Conservation (phyloP, 106 monocot species). For the Dioscorea zingiberensis region DNA sequence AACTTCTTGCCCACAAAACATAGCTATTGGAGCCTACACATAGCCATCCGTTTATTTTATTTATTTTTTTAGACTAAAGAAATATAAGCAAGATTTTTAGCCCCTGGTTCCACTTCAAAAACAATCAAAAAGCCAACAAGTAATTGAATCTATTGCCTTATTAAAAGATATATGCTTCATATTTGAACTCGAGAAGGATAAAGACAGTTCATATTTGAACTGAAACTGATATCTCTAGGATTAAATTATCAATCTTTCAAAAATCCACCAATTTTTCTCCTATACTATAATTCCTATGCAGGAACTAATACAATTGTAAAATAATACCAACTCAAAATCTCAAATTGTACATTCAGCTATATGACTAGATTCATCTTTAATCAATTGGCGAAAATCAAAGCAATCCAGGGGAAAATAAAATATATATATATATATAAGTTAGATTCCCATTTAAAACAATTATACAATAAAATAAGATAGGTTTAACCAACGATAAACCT, state of each 20-base stretch:
- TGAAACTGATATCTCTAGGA: not conserved
- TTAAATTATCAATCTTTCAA: not conserved
- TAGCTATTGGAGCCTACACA: constrained; percentile 80
- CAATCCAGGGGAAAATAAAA: too few relatives aligned
- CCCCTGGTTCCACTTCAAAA: not conserved
- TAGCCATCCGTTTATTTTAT: constrained; percentile 54
- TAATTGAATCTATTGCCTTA: not conserved
- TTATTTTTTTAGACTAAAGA: constrained; percentile 22
- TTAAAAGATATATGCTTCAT: not conserved
- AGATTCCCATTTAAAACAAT: too few relatives aligned
- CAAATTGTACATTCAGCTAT: too few relatives aligned
- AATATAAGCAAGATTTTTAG: constrained; percentile 8
- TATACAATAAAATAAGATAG: too few relatives aligned
- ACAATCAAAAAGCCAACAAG: not conserved
- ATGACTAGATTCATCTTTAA: too few relatives aligned
- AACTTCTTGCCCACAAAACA: constrained; percentile 87
- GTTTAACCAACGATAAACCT: too few relatives aligned
- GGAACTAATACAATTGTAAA: too few relatives aligned
- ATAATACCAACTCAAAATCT: too few relatives aligned
- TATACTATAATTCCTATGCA: too few relatives aligned
- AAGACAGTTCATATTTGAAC: not conserved
- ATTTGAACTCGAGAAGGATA: too few relatives aligned
- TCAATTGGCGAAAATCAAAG: too few relatives aligned
- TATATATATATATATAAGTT: too few relatives aligned
- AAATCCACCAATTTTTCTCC: not conserved